Base-by-base conservation (phyloP, 2,329 filamentous ascomycete species). In the Epichloe scottii region DNA sequence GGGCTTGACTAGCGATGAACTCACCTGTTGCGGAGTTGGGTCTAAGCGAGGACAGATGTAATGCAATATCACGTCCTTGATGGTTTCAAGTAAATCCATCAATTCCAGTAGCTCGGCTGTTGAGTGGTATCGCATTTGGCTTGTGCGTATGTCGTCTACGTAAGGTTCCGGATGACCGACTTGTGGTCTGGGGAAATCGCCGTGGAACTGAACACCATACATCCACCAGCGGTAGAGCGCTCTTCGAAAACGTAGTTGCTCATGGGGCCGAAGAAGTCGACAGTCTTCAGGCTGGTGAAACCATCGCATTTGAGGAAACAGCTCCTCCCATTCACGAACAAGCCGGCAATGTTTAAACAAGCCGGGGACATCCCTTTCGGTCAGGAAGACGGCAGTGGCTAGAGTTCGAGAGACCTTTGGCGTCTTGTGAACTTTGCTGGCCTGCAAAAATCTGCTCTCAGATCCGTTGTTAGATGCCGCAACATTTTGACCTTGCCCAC, bases 201-300 rank as follows among this genome's bases (percentile, higher is more conserved):
- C 70, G 45, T 79, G 75, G 53, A 78, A 78, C 53, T 75, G 72
- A 35, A 69, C 68, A 6, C 73, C 68, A 54, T 75, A 79, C 4
- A 76, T 65, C 75, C 76, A 78, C 76, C 76, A 80, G 34, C 68
- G 63, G 48, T 76, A 77, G 33, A 79, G 60, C 0, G 73, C 76
- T 54, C 69, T 68, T 5, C 77, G 71, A 48, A 78, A 66, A 46
- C 75, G 69, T n/a, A 61, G 55, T 30, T 66, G 65, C 57, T 80
- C 77, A 26, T 67, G 61, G 0, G 59, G 49, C 7, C 62, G 61
- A 5, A 79, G 65, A 38, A 65, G 66, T 15, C 76, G 71, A 40
- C 72, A 70, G 46, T 72, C 62, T 51, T 72, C 69, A 0, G 69
- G 68, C 10, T 67, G 59, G 2, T 72, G 65, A 55, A 75, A 72